Base-by-base conservation (phyloP, 257 asterid genomes). In the Nicotiana benthamiana region DNA sequence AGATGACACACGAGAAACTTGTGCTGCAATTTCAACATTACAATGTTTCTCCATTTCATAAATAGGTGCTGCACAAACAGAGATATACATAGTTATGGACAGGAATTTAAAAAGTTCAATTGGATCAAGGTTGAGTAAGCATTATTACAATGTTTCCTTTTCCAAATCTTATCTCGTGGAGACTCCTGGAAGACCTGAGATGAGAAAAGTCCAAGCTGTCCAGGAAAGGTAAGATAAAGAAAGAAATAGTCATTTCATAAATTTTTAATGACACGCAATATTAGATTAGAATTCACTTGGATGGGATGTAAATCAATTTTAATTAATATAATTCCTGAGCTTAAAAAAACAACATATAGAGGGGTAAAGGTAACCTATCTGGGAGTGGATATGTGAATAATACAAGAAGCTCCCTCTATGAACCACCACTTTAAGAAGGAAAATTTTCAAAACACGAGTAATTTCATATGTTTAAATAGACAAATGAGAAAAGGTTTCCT, bases 131-230 rank as follows among this genome's bases (percentile, higher is more conserved):
- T 18, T 78, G 40, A 77, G 60, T 2, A 64, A 79, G 77, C 46
- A 52, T 64, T 48, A 57, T 82, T 91, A 95, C 99, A 93, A 72
- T 95, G 95, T 87, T 94, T 95, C 84, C 88, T 86, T 87, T 92
- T 94, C 99, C 98, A 95, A 66, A 91, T 88, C 86, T 90, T 95
- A 79, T 94, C 98, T 59, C 95, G 93, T 27, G 99, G 96, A 80
- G 97, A 91, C 89, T 93, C 99, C 87, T 91, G 99, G 86, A 93
- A 94, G 90, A 95, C 96, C 89, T 93, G 98, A 88, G 98, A 91
- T 68, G 99, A 93, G 89, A 95, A 95, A 84, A 93, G 94, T 86
- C 99, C 98, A 80, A 95, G 97, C 99, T 95, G 96, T 70, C 64
- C 78, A 83, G 83, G 82, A 48, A 72, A 74, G 61, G 43, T 22